phyloP scores from a whole-genome alignment of 441 rosid genomes.

The Populus hybrid region DNA sequence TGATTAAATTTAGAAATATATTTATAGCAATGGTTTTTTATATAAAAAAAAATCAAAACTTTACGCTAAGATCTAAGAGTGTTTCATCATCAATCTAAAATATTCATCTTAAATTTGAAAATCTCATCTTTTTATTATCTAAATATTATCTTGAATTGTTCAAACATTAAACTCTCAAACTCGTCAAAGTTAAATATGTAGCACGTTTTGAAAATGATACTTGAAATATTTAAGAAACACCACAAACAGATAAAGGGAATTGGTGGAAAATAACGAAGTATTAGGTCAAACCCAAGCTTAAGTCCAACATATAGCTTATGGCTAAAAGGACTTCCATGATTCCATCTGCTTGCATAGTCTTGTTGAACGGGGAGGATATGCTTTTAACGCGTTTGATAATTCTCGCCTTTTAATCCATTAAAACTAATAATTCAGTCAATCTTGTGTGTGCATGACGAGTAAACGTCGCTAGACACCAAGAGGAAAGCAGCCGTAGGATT shows the following conservation, averaged over 20 bases:
- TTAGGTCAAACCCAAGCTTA: neutral
- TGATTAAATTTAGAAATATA: no score
- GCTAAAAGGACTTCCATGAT: neutral
- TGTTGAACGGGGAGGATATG: constrained; percentile 1
- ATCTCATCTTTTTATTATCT: neutral
- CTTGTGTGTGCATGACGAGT: neutral
- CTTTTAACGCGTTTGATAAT: neutral
- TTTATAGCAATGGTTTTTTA: neutral
- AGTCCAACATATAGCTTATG: neutral
- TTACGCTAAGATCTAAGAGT: neutral
- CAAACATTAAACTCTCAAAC: no score
- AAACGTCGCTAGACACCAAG: neutral
- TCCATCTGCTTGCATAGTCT: neutral
- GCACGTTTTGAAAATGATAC: neutral
- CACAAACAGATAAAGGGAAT: neutral
- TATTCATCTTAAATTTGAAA: no score
- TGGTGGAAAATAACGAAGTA: neutral
- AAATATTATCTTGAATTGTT: no score
- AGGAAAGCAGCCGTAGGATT: neutral
- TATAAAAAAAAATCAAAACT: no score
- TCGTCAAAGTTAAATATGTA: no score
- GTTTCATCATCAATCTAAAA: neutral
- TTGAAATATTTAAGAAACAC: no score
- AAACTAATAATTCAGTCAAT: no score
- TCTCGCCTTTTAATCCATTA: neutral